Evolutionary conservation across 345 rosid species (phyloP).

Genomic region (Eucalyptus virginea): DNA sequence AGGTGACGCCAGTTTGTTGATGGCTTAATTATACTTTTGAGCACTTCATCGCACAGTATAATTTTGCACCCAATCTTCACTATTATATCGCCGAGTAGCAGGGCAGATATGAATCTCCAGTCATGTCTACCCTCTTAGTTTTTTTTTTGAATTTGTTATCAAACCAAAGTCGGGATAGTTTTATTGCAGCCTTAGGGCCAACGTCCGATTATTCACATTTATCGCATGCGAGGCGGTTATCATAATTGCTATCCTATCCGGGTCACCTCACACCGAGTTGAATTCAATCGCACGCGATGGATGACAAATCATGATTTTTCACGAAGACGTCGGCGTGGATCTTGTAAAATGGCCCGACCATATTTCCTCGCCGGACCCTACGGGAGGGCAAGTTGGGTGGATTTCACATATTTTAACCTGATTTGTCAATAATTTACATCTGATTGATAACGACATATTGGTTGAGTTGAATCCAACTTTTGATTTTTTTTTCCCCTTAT

Average conservation of each 20-base stretch:
- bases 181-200: not conserved
- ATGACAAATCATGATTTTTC: not conserved
- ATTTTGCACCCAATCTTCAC: not conserved
- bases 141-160: not conserved
- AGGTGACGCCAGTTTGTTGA: not conserved
- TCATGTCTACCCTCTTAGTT: not conserved
- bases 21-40: not conserved
- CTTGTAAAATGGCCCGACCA: not conserved
- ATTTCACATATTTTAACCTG: not conserved
- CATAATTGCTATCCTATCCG: not conserved
- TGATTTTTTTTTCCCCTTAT: not conserved
- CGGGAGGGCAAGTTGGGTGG: not conserved
- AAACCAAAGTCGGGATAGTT: too few relatives aligned
- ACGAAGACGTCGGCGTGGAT: not conserved
- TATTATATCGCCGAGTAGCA: not conserved
- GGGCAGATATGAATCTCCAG: not conserved
- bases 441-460: not conserved
- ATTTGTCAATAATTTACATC: not conserved
- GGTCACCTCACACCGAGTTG: not conserved
- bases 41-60: not conserved
- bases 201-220: not conserved
- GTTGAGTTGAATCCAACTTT: not conserved
- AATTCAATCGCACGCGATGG: not conserved
- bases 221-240: not conserved
- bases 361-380: not conserved